phyloP scores from a whole-genome alignment of 805 yeast genomes.

The Candida ipomoeae region DNA sequence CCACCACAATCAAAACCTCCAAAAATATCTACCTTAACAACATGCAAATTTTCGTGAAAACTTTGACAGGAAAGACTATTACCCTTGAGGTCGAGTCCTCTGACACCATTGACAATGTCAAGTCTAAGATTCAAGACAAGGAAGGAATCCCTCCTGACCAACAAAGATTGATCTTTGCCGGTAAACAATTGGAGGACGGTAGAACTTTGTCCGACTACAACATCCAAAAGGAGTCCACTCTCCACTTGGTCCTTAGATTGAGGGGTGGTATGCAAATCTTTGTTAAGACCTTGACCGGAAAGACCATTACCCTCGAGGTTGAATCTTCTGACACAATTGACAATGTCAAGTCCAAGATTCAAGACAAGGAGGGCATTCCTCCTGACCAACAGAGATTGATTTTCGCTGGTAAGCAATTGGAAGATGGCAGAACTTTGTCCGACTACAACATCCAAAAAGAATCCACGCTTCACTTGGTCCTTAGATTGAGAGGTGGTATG shows the following conservation, averaged over 20 bases:
- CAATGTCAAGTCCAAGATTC: too few species aligned
- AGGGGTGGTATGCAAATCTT: constrained; percentile 56
- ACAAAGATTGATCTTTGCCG: constrained; percentile 43
- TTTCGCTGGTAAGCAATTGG: constrained; percentile 46
- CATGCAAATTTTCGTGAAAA: constrained; percentile 39
- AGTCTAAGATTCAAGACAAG: constrained; percentile 9
- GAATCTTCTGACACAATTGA: too few species aligned
- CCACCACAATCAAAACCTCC: constrained; percentile 7
- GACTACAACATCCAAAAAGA: constrained; percentile 45
- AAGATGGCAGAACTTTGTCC: constrained; percentile 35
- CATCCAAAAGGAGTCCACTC: constrained; percentile 44
- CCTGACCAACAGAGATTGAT: constrained; percentile 34
- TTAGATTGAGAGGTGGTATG: constrained; percentile 45
- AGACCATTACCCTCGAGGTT: too few species aligned
- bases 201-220: constrained; percentile 36
- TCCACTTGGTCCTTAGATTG: constrained; percentile 19
- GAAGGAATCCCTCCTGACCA: constrained; percentile 7
- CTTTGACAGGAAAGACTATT: constrained; percentile 59
- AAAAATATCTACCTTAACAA: constrained; percentile 6
- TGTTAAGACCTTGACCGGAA: constrained; percentile 45
- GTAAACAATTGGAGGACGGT: constrained; percentile 45
- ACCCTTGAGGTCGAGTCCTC: constrained; percentile 97
- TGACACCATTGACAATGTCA: constrained; percentile 93
- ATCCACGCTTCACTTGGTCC: constrained; percentile 29
- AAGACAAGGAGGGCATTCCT: too few species aligned